Percentiles rank a stretch among this genome's conserved stretches.
These are phyloP conservation scores for Tetraselmis chui DNA, from an alignment of 139 green algal genomes.

Conservation along the genomic window DNA sequence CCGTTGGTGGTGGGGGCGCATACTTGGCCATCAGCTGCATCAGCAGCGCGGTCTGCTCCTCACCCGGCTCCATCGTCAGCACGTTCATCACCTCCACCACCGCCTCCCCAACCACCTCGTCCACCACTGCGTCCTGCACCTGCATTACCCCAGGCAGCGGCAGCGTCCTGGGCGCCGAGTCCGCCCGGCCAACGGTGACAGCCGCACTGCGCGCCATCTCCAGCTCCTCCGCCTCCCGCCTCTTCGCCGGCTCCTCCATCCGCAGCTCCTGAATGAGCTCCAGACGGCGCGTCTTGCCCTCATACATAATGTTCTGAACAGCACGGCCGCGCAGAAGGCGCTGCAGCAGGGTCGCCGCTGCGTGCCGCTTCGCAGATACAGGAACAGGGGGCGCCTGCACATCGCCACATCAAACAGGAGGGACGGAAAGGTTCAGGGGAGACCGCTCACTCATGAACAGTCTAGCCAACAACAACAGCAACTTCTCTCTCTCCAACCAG, in stretches of 20 bases:
- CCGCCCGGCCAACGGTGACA: background rate
- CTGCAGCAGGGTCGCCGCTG: conserved; percentile 61
- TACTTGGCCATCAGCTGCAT: background rate
- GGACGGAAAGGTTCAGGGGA: too few relatives aligned
- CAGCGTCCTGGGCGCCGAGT: background rate
- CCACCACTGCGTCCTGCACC: background rate
- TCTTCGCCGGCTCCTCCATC: background rate
- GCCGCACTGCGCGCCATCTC: background rate
- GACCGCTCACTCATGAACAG: too few relatives aligned
- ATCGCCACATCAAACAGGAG: too few relatives aligned
- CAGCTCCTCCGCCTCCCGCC: background rate
- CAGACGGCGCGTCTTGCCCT: conserved; percentile 40
- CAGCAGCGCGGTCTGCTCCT: background rate
- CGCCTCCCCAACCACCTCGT: background rate
- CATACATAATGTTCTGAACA: conserved; percentile 68
- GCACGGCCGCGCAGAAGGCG: conserved; percentile 67
- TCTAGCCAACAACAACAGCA: too few relatives aligned
- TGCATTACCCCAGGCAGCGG: background rate
- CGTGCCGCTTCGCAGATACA: conserved; percentile 1
- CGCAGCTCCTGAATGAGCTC: conserved; percentile 40
- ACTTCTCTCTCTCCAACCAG: too few relatives aligned
- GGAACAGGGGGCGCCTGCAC: background rate
- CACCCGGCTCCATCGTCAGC: background rate
- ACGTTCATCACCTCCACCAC: background rate
- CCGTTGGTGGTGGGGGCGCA: background rate